Conservation (phyloP, 1,284 basidiomycete genomes). For the Fomitiporia mediterranea region DNA sequence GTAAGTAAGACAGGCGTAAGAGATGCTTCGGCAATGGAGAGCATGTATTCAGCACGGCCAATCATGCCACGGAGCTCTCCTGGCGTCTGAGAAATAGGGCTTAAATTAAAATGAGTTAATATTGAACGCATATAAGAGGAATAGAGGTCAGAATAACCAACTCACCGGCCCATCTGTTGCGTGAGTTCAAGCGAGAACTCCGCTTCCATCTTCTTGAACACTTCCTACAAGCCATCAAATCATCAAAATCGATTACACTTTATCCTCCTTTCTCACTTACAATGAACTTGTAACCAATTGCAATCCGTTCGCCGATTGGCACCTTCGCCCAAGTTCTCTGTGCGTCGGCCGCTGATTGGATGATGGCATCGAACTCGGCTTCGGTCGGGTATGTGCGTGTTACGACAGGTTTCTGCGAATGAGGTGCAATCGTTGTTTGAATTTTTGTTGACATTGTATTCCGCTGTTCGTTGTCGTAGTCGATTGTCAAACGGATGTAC, state of each 20-base stretch:
- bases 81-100: slow-evolving; percentile 71
- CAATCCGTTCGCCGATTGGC: slow-evolving; percentile 66
- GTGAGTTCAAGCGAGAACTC: slow-evolving; percentile 75
- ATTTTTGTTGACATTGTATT: slow-evolving; percentile 7
- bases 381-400: slow-evolving; percentile 53
- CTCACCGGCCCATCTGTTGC: slow-evolving; percentile 73
- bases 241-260: neutral
- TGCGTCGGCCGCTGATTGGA: slow-evolving; percentile 56
- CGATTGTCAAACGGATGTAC: neutral
- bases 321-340: slow-evolving; percentile 73
- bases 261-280: slow-evolving; percentile 35
- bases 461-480: neutral
- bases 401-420: slow-evolving; percentile 57
- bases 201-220: slow-evolving; percentile 67
- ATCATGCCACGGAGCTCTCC: slow-evolving; percentile 83
- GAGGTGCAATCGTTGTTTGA: slow-evolving; percentile 70
- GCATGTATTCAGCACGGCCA: slow-evolving; percentile 79
- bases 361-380: slow-evolving; percentile 53
- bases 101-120: slow-evolving; percentile 30
- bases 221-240: slow-evolving; percentile 44
- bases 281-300: slow-evolving; percentile 72
- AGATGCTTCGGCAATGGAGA: slow-evolving; percentile 74
- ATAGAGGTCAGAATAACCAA: slow-evolving; percentile 14
- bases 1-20: slow-evolving; percentile 74
- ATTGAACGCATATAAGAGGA: slow-evolving; percentile 8